Evolutionary conservation across 768 basidiomycete species (phyloP), one percentile per base, ranked within the genome.

Genomic region (Boletellus emodensis): DNA sequence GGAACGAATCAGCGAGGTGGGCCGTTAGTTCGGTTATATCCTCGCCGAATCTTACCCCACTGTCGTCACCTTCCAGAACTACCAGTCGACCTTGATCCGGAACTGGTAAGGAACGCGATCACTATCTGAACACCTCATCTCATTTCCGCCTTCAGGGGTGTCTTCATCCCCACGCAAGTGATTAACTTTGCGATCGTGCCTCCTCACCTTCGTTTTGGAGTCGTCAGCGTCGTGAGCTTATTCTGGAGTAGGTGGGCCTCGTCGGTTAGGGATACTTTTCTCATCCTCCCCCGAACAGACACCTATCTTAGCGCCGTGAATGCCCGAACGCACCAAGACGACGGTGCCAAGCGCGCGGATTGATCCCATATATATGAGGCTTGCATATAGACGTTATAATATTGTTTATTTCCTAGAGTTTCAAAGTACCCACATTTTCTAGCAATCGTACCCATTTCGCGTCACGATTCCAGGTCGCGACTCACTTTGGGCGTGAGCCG

Each of bases 111-210:
- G 45, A 17, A 38, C 15, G 3, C 13, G 13, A 17, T 24, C 26
- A 0, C 24, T 11, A 2, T 26, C 6, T 33, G 12, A 39, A 15
- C 1, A 6, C 8, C 18, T 12, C 20, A 5, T 33, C 40, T 40
- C 34, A 47, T 22, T 24, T 44, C 49, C 17, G 24, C 14, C 28
- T 40, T 44, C 20, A 84, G 85, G 88, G 75, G 71, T 3, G 85
- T 90, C 6, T 90, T 83, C 64, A 74, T 84, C 30, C 90, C 90
- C 1, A 79, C 87, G 0, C 90, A 93, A 64, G 60, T 84, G 48
- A 73, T 90, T 72, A 93, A 93, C 68, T 93, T 92, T 60, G 71
- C 81, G 9, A 18, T 92, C 30, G 79, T 90, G 1, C 90, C 90
- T 2, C 82, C 78, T 4, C 90, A 92, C 57, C 68, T 90, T 33